Conservation (phyloP, 2,329 filamentous ascomycete genomes). For the Cladosporium sp. region DNA sequence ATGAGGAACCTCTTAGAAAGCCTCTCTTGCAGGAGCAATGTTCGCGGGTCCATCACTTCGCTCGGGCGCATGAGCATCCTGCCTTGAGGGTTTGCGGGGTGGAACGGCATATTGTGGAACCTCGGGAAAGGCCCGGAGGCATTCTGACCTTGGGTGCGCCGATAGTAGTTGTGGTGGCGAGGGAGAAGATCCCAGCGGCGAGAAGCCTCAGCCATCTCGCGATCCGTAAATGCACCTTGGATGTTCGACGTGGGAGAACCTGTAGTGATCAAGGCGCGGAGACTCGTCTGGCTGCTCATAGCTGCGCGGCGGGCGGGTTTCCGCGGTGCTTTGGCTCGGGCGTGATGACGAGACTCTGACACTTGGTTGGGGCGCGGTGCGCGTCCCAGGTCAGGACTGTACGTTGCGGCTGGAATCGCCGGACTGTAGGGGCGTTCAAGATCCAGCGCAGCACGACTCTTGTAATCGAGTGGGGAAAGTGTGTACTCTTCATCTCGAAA, state of each 20-base stretch:
- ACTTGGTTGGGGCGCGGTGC: not conserved
- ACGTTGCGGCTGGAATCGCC: not conserved
- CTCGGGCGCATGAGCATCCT: constrained; percentile 1
- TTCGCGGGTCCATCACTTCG: not conserved
- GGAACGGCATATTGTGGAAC: constrained; percentile 5
- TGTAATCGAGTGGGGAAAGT: not conserved
- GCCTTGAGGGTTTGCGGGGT: not conserved
- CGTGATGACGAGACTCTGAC: not conserved
- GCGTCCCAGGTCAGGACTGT: not conserved
- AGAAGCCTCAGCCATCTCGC: constrained; percentile 22
- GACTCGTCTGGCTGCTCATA: constrained; percentile 26
- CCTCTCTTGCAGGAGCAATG: constrained; percentile 6
- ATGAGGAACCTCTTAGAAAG: constrained; percentile 16
- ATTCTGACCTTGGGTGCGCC: not conserved
- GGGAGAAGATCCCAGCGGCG: constrained; percentile 20
- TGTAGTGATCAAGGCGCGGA: constrained; percentile 22
- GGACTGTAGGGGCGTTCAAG: not conserved
- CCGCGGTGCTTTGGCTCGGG: not conserved
- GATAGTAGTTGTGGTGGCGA: constrained; percentile 2
- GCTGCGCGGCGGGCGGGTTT: constrained; percentile 17
- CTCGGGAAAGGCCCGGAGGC: constrained; percentile 17
- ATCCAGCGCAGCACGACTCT: constrained; percentile 7
- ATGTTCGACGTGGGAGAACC: constrained; percentile 24
- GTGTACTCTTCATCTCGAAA: not conserved
- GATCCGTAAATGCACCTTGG: constrained; percentile 22